Conservation (phyloP, 208 protist genomes). For the Trypanosoma cruzi region DNA sequence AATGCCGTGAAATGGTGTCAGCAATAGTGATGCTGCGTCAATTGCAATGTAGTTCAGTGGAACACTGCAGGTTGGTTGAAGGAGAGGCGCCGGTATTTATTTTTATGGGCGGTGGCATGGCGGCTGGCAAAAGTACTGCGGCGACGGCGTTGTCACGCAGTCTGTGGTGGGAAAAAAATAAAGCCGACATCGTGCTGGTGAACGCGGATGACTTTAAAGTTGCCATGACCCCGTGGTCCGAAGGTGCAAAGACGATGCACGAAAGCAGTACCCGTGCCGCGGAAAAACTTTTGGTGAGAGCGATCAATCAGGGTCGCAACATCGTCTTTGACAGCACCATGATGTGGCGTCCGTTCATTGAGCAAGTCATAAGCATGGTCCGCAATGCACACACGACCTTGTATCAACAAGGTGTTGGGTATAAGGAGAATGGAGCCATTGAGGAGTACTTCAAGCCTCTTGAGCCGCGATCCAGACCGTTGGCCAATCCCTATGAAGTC, state of each 20-base stretch:
- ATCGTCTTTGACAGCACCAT: conserved; percentile 91
- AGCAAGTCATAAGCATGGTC: conserved; percentile 80
- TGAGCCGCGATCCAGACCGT: conserved; percentile 34
- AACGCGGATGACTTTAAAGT: conserved; percentile 89
- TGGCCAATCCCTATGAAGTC: conserved; percentile 71
- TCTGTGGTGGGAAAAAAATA: conserved; percentile 75
- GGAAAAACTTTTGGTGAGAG: conserved; percentile 78
- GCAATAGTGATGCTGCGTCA: conserved; percentile 64
- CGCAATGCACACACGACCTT: conserved; percentile 70
- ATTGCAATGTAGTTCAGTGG: conserved; percentile 38
- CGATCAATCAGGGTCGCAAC: conserved; percentile 79
- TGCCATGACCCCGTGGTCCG: neutral
- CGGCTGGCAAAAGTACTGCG: conserved; percentile 86
- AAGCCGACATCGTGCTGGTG: conserved; percentile 74
- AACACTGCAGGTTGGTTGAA: neutral
- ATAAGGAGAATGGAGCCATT: conserved; percentile 32
- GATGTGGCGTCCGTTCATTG: conserved; percentile 90
- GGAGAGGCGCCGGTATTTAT: conserved; percentile 75
- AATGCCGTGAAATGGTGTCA: conserved; percentile 53
- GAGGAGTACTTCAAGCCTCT: conserved; percentile 75
- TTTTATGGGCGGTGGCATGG: conserved; percentile 90
- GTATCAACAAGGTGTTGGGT: conserved; percentile 76
- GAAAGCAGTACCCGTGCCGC: conserved; percentile 69
- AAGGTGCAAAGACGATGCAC: conserved; percentile 39
- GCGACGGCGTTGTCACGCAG: conserved; percentile 69